Evolutionary conservation across 2,329 filamentous ascomycete species (phyloP).

Genomic region (Fusarium lateritium): DNA sequence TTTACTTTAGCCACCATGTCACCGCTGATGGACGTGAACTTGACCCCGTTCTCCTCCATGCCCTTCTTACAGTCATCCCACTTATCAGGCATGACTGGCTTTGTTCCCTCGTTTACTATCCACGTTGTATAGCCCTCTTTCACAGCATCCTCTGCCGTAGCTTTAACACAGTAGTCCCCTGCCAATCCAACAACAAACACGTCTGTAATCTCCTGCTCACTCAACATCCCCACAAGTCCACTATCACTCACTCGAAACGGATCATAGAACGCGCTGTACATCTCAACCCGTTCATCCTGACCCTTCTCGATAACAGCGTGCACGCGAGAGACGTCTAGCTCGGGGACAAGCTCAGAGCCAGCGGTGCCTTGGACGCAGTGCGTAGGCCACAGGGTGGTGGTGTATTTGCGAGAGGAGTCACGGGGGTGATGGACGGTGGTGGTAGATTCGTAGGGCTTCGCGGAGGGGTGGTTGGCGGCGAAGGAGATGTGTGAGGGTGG

Average conservation of each 20-base stretch:
- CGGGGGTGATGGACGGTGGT: conserved; percentile 76
- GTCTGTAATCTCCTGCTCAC: conserved; percentile 74
- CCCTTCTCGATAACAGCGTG: conserved; percentile 85
- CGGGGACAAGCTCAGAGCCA: conserved; percentile 81
- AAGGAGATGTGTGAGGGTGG: conserved; percentile 89
- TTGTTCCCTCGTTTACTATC: conserved; percentile 84
- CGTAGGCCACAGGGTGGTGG: conserved; percentile 85
- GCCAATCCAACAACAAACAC: conserved; percentile 91
- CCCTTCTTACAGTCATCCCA: conserved; percentile 71
- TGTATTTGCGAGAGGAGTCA: conserved; percentile 74
- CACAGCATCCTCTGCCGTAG: conserved; percentile 83
- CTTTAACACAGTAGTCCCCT: conserved; percentile 89
- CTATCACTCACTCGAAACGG: conserved; percentile 78
- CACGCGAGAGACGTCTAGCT: conserved; percentile 74
- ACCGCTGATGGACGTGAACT: conserved; percentile 64
- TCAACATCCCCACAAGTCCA: conserved; percentile 73
- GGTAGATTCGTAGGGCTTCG: conserved; percentile 76
- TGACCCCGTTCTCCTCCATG: conserved; percentile 72
- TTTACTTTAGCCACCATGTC: conserved; percentile 45
- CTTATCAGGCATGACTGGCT: conserved; percentile 73
- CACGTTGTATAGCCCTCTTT: conserved; percentile 82
- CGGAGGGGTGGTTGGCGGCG: conserved; percentile 80
- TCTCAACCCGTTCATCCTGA: conserved; percentile 80
- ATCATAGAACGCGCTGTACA: conserved; percentile 94
- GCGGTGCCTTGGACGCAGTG: conserved; percentile 86